Evolutionary conservation across 2,329 filamentous ascomycete genomes (phyloP).

Genomic region (Davidsoniella virescens): DNA sequence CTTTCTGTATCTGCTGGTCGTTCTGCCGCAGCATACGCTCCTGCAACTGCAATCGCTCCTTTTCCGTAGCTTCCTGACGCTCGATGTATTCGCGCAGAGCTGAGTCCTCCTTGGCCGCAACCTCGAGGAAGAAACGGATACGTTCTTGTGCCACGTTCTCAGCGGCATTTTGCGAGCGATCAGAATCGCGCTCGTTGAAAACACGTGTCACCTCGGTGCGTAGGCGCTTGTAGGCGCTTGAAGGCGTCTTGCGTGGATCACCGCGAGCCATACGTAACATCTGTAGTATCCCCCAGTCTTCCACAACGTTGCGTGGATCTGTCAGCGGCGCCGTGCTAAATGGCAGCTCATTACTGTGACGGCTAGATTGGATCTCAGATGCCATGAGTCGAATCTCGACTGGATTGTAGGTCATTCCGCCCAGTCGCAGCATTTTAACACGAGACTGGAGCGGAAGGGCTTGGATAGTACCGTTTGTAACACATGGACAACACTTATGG

Average conservation of each 20-base stretch:
- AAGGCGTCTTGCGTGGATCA: slow-evolving; percentile 10
- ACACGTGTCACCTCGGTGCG: slow-evolving; percentile 20
- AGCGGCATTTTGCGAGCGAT: slow-evolving; percentile 15
- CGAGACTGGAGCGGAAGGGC: background rate
- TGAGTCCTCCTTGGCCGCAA: slow-evolving; percentile 16
- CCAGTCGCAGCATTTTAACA: background rate
- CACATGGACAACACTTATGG: no score
- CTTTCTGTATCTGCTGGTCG: background rate
- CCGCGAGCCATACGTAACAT: slow-evolving; percentile 19
- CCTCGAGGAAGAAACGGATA: slow-evolving; percentile 17
- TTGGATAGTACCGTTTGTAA: no score
- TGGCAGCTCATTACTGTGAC: slow-evolving; percentile 21
- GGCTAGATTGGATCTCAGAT: slow-evolving; percentile 18
- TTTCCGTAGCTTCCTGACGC: background rate
- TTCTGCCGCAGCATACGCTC: no score
- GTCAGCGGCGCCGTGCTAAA: slow-evolving; percentile 17
- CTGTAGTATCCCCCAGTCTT: slow-evolving; percentile 21
- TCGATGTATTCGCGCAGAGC: slow-evolving; percentile 12
- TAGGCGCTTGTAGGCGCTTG: slow-evolving; percentile 16
- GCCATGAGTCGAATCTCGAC: slow-evolving; percentile 20
- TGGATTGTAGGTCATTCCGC: slow-evolving; percentile 9
- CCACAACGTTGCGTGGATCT: slow-evolving; percentile 17
- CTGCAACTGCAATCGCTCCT: no score
- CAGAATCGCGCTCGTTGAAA: slow-evolving; percentile 22
- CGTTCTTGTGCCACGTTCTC: slow-evolving; percentile 16